A percentile compares a stretch with the other conserved stretches of the same genome.
These are phyloP conservation scores for Tremellales sp. DNA, from an alignment of 1,284 basidiomycete genomes.

Conservation along the genomic window DNA sequence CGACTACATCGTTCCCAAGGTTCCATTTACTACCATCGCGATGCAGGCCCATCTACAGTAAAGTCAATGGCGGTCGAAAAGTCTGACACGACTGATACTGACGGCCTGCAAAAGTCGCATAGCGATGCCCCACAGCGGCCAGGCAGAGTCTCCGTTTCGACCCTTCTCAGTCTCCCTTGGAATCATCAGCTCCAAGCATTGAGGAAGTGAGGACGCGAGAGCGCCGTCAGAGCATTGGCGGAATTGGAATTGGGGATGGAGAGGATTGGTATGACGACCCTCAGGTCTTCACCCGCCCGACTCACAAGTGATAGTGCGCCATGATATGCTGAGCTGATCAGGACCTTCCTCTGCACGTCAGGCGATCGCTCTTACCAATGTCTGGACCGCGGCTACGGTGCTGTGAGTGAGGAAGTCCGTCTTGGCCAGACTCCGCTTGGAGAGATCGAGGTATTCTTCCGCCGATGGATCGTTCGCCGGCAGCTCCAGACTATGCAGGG, in stretches of 20 bases:
- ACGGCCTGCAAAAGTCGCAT: constrained; percentile 7
- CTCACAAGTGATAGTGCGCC: constrained; percentile 15
- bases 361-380: constrained; percentile 7
- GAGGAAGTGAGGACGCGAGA: too few relatives aligned
- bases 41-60: constrained; percentile 4
- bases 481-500: constrained; percentile 26
- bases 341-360: constrained; percentile 1
- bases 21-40: constrained; percentile 1
- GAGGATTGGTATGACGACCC: too few relatives aligned
- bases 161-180: constrained; percentile 24
- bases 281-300: background rate
- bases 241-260: too few relatives aligned
- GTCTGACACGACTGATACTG: background rate
- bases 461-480: constrained; percentile 23
- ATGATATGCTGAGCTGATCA: constrained; percentile 8
- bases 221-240: too few relatives aligned
- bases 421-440: constrained; percentile 24
- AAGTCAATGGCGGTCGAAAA: background rate
- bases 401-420: constrained; percentile 25
- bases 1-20: background rate
- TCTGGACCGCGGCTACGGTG: constrained; percentile 26
- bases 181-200: background rate
- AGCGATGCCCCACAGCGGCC: constrained; percentile 26
- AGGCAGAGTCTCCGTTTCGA: constrained; percentile 15
- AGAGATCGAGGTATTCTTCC: constrained; percentile 17